Conservation (phyloP, 805 yeast genomes). For the Yamadazyma tumulicola region DNA sequence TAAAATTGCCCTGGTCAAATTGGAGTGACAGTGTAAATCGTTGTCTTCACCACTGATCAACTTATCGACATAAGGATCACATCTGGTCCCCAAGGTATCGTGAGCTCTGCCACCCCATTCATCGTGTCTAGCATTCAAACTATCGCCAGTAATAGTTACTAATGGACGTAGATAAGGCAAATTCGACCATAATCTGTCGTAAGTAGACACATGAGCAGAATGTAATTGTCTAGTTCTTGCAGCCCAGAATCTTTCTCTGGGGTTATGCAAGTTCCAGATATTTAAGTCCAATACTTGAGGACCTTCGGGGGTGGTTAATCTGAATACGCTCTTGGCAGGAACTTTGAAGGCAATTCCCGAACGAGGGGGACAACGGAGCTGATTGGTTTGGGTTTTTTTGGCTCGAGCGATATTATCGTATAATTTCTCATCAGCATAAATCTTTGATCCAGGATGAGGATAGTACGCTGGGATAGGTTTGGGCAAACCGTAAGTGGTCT, state of each 20-base stretch:
- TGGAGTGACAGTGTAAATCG: conserved; percentile 66
- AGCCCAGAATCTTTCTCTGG: conserved; percentile 67
- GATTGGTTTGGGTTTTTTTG: conserved; percentile 40
- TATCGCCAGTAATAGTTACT: conserved; percentile 61
- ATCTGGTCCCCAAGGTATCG: conserved; percentile 64
- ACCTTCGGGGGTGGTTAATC: conserved; percentile 63
- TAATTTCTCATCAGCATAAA: conserved; percentile 48
- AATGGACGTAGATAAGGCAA: conserved; percentile 64
- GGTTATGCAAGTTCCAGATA: conserved; percentile 59
- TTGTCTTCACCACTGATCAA: conserved; percentile 61
- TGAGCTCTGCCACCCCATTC: conserved; percentile 66
- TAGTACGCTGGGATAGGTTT: conserved; percentile 56
- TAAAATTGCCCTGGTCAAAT: conserved; percentile 54
- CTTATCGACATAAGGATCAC: conserved; percentile 68
- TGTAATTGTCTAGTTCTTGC: conserved; percentile 65
- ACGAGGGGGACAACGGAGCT: conserved; percentile 47
- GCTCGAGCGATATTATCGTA: conserved; percentile 45
- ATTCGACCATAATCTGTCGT: conserved; percentile 63
- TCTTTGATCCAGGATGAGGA: conserved; percentile 52
- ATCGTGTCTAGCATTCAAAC: conserved; percentile 52
- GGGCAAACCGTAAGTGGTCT: conserved; percentile 31
- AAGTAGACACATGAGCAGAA: conserved; percentile 57
- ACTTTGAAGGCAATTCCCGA: conserved; percentile 61
- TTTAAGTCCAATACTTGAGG: conserved; percentile 71
- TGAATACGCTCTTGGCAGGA: conserved; percentile 56